These are phyloP conservation scores for Moniliophthora roreri DNA, from an alignment of 1,284 basidiomycete species.

Conservation along the genomic window DNA sequence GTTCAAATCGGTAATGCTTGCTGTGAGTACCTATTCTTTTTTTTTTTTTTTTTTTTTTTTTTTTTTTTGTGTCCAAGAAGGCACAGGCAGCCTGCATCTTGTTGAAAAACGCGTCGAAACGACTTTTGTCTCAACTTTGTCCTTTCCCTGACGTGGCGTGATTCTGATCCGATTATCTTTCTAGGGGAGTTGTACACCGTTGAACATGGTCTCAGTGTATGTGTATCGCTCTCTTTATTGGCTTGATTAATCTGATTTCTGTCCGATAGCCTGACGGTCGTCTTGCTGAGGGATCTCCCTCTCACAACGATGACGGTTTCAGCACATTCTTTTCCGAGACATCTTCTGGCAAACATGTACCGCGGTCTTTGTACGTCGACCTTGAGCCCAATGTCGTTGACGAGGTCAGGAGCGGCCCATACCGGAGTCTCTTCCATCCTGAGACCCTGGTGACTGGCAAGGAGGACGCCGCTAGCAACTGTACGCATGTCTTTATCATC, in stretches of 20 bases:
- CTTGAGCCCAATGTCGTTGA: slow-evolving; percentile 98
- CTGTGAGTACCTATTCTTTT: slow-evolving; percentile 56
- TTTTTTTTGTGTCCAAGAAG: slow-evolving; percentile 17
- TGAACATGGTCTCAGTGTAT: slow-evolving; percentile 94
- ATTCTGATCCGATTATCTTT: slow-evolving; percentile 23
- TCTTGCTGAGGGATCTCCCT: slow-evolving; percentile 71
- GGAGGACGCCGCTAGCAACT: slow-evolving; percentile 99
- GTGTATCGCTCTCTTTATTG: slow-evolving; percentile 29
- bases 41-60: slow-evolving; percentile 18
- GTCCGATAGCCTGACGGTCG: slow-evolving; percentile 83
- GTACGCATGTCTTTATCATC: slow-evolving; percentile 45
- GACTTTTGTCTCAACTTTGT: neutral
- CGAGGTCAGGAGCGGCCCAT: slow-evolving; percentile 94
- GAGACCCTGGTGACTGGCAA: slow-evolving; percentile 98
- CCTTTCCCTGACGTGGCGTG: slow-evolving; percentile 13
- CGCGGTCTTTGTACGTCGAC: slow-evolving; percentile 96
- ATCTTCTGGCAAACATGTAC: slow-evolving; percentile 95
- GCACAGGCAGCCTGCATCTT: neutral
- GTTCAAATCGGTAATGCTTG: slow-evolving; percentile 97
- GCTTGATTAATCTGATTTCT: slow-evolving; percentile 11
- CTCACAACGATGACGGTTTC: slow-evolving; percentile 87
- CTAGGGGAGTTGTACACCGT: slow-evolving; percentile 84
- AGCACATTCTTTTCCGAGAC: slow-evolving; percentile 96
- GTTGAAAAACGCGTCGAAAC: slow-evolving; percentile 29
- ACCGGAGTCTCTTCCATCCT: slow-evolving; percentile 97